Percentiles rank a stretch among this genome's conserved stretches.
Conservation (phyloP, 352 stramenopile species). For the Pythium grandisporangium region DNA sequence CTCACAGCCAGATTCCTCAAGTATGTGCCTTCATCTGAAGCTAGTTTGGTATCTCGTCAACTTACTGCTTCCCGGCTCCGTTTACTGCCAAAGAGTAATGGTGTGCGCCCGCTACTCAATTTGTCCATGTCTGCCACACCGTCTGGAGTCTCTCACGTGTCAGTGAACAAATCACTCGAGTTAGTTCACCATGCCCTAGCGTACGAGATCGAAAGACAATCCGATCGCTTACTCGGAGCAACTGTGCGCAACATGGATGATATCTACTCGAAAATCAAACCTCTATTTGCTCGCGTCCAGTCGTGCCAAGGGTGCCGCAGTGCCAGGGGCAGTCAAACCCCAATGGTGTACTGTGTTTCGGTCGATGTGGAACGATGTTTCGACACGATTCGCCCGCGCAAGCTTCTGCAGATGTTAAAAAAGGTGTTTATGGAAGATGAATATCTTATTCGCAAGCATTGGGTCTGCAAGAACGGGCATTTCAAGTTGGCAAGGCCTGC, state of each 20-base stretch:
- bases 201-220: slow-evolving; percentile 53
- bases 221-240: slow-evolving; percentile 34
- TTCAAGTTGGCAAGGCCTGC: slow-evolving; percentile 57
- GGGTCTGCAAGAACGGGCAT: slow-evolving; percentile 49
- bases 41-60: slow-evolving; percentile 7
- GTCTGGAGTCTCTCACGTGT: slow-evolving; percentile 3
- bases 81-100: slow-evolving; percentile 53
- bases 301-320: background rate
- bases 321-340: background rate
- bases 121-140: slow-evolving; percentile 25
- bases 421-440: slow-evolving; percentile 53
- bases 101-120: slow-evolving; percentile 74
- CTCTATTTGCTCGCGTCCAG: slow-evolving; percentile 17
- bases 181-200: slow-evolving; percentile 42
- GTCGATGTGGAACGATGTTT: slow-evolving; percentile 80
- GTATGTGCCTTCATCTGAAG: slow-evolving; percentile 3
- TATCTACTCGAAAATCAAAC: slow-evolving; percentile 41
- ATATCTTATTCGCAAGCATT: slow-evolving; percentile 70
- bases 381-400: slow-evolving; percentile 61
- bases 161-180: slow-evolving; percentile 55
- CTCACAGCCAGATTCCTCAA: slow-evolving; percentile 33
- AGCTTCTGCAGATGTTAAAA: slow-evolving; percentile 58
- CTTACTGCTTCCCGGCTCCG: slow-evolving; percentile 44
- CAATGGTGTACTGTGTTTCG: slow-evolving; percentile 45
- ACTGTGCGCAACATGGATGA: slow-evolving; percentile 62